These are phyloP conservation scores for Geranium brycei DNA, from an alignment of 345 rosid species.

Conservation along the genomic window DNA sequence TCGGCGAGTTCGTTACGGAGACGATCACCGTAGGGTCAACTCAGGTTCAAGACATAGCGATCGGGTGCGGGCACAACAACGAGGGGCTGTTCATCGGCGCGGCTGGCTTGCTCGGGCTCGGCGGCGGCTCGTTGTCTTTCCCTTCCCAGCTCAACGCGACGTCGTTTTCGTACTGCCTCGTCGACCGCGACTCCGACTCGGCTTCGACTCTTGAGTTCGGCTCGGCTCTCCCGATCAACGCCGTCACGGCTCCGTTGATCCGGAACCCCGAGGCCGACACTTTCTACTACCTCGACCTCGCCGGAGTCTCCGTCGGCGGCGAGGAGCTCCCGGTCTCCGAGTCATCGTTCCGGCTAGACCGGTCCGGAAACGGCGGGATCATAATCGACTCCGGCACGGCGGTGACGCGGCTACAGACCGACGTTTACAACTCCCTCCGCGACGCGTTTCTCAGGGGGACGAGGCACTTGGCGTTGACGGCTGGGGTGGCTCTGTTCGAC, in stretches of 20 bases:
- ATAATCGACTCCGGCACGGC: slow-evolving; percentile 92
- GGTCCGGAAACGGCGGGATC: slow-evolving; percentile 62
- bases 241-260: slow-evolving; percentile 51
- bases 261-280: slow-evolving; percentile 62
- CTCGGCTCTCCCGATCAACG: slow-evolving; percentile 27
- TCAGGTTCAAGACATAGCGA: slow-evolving; percentile 41
- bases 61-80: slow-evolving; percentile 85
- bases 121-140: slow-evolving; percentile 68
- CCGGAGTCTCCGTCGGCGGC: slow-evolving; percentile 74
- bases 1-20: slow-evolving; percentile 74
- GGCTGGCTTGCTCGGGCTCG: slow-evolving; percentile 80
- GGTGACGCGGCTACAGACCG: slow-evolving; percentile 56
- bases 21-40: slow-evolving; percentile 53
- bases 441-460: slow-evolving; percentile 50
- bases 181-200: slow-evolving; percentile 80
- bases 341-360: slow-evolving; percentile 47
- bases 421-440: slow-evolving; percentile 38
- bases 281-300: slow-evolving; percentile 51
- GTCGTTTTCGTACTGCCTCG: slow-evolving; percentile 69
- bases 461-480: slow-evolving; percentile 20
- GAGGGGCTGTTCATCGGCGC: slow-evolving; percentile 75
- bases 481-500: slow-evolving; percentile 60
- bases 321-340: slow-evolving; percentile 32
- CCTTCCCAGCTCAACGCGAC: slow-evolving; percentile 63
- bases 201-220: slow-evolving; percentile 63